Base-by-base conservation (phyloP, 768 basidiomycete genomes). In the Boletus eberwhitei region DNA sequence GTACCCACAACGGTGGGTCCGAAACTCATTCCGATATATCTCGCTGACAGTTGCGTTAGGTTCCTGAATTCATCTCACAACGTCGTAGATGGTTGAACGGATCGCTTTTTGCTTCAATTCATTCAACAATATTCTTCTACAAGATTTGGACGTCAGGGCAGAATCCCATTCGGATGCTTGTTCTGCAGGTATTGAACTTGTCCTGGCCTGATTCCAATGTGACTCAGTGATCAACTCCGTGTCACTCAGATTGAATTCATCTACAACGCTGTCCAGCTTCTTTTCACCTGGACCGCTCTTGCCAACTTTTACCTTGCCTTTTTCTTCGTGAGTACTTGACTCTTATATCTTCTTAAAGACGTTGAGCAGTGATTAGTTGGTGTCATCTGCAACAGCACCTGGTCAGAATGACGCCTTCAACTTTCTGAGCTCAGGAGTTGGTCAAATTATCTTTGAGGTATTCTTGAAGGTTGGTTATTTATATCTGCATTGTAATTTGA, bases 301-400 rank as follows among this genome's bases (percentile, higher is more conserved):
- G 94, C 91, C 32, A 96, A 95, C 70, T 97, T 93, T 74, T 97
- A 93, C 69, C 78, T 96, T 48, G 90, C 93, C 39, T 94, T 95
- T 77, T 95, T 90, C 81, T 95, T 94, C 73, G 88, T 91, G 62
- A 73, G 88, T 78, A 17, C 44, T 55, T n/a, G 29, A 62, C 16
- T 48, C 53, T 1, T 64, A 65, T 43, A 31, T 59, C 29, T 48
- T 64, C 21, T 57, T 6, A 46, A n/a, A 48, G 56, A 42, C 36
- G 71, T 46, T 63, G 64, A 56, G 41, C 46, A 2, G 61, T 62
- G 62, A 60, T 64, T 73, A 93, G 88, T 75, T 96, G 54, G 87
- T 93, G 51, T 84, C 84, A 29, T 88, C 90, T 2, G 91, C 93
- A 5, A 93, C 90, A 3, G 68, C 78, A 16, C 71, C 78, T 44